Conservation (phyloP, 2,329 filamentous ascomycete genomes). For the Alternaria viburni region DNA sequence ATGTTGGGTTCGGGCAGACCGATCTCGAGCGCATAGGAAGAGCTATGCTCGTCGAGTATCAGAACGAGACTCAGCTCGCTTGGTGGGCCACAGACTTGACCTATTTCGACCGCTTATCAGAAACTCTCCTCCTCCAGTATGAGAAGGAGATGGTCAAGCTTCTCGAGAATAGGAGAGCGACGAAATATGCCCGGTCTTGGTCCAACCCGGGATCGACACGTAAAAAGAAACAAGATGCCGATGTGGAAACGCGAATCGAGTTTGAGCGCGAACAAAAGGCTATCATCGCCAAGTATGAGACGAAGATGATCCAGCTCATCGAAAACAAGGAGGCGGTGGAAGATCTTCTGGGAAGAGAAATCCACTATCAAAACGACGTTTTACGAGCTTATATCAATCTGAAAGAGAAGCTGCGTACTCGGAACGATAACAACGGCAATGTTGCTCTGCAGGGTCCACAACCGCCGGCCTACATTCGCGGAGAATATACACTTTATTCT, state of each 20-base stretch:
- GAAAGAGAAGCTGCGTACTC: too few species aligned
- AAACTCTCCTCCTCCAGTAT: background rate
- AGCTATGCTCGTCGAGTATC: background rate
- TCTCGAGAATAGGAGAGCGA: too few species aligned
- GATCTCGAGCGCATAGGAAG: background rate
- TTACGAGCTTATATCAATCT: too few species aligned
- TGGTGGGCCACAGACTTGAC: background rate
- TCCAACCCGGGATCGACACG: too few species aligned
- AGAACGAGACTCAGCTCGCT: accelerated
- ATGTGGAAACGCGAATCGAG: background rate
- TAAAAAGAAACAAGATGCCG: too few species aligned
- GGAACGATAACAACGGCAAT: too few species aligned
- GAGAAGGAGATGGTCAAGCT: background rate
- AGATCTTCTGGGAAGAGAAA: background rate
- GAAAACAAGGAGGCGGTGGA: background rate
- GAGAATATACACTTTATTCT: background rate
- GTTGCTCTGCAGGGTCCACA: too few species aligned
- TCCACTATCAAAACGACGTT: background rate
- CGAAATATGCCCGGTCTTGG: too few species aligned
- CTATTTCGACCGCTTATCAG: background rate
- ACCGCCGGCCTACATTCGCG: background rate
- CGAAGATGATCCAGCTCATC: background rate
- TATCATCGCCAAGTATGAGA: accelerated
- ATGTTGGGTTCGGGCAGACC: background rate
- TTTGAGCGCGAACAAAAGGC: background rate